phyloP scores from a whole-genome alignment of 768 basidiomycete species.

The Phallus indusiatus region DNA sequence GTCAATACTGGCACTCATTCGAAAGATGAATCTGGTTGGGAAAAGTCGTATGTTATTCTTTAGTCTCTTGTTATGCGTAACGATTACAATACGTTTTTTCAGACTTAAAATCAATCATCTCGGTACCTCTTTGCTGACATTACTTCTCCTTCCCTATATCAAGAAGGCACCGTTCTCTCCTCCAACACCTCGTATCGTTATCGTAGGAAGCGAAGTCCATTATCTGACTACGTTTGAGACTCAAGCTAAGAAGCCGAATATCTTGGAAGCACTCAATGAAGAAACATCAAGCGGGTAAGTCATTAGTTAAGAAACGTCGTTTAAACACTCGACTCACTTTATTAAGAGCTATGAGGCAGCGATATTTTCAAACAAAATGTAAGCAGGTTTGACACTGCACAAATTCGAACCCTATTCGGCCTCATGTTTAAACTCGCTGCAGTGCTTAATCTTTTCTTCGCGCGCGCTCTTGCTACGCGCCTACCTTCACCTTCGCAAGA shows the following conservation, averaged over 20 bases:
- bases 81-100: background rate
- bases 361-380: background rate
- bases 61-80: background rate
- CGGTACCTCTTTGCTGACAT: constrained; percentile 8
- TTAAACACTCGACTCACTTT: background rate
- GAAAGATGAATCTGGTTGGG: too few species aligned
- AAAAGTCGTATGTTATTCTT: constrained; percentile 3
- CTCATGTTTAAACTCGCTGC: too few species aligned
- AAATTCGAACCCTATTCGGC: too few species aligned
- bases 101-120: constrained; percentile 11
- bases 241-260: background rate
- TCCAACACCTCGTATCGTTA: constrained; percentile 6
- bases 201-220: constrained; percentile 6
- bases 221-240: background rate
- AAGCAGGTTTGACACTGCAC: background rate
- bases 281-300: background rate
- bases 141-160: constrained; percentile 5
- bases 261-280: constrained; percentile 1
- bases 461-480: background rate
- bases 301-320: background rate
- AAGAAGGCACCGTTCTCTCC: background rate
- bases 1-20: too few species aligned
- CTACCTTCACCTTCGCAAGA: background rate
- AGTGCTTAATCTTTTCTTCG: constrained; percentile 11
- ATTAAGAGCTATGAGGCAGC: too few species aligned